These are phyloP conservation scores for Pythium aristosporum DNA, from an alignment of 352 stramenopile genomes.

Conservation along the genomic window DNA sequence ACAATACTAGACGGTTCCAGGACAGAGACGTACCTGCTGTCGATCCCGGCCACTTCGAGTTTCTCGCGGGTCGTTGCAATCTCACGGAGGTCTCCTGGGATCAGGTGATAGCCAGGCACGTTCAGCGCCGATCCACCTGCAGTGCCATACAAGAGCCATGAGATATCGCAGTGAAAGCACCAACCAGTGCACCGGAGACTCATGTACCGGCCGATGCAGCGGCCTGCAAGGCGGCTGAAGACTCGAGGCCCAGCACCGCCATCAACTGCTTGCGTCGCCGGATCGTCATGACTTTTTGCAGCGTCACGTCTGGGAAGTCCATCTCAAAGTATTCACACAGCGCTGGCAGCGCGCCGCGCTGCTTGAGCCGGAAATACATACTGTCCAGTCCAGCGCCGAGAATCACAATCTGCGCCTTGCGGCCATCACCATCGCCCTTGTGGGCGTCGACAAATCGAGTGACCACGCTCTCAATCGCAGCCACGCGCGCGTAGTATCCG, in stretches of 20 bases:
- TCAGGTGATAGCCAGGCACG: constrained; percentile 67
- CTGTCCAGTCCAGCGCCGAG: constrained; percentile 81
- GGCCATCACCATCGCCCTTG: neutral
- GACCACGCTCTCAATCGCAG: constrained; percentile 68
- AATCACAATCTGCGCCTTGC: constrained; percentile 76
- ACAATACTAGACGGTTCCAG: too few relatives aligned
- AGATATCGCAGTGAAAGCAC: neutral
- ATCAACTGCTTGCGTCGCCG: constrained; percentile 62
- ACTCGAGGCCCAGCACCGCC: constrained; percentile 39
- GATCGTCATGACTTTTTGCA: constrained; percentile 80
- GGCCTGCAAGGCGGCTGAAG: constrained; percentile 44
- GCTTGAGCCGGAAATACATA: constrained; percentile 81
- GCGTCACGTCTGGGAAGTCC: constrained; percentile 78
- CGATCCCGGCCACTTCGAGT: constrained; percentile 55
- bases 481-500: constrained; percentile 85
- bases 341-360: constrained; percentile 25
- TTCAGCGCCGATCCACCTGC: constrained; percentile 69
- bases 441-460: constrained; percentile 51
- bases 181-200: neutral
- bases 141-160: neutral
- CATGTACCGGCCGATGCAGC: constrained; percentile 45
- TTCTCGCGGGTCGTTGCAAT: constrained; percentile 49
- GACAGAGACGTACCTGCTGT: constrained; percentile 32
- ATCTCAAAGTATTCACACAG: constrained; percentile 83
- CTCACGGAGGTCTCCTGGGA: constrained; percentile 76